Evolutionary conservation across 1,139 yeast species (phyloP), one percentile per base, ranked within the genome.

Genomic region (Taphrina sp.): DNA sequence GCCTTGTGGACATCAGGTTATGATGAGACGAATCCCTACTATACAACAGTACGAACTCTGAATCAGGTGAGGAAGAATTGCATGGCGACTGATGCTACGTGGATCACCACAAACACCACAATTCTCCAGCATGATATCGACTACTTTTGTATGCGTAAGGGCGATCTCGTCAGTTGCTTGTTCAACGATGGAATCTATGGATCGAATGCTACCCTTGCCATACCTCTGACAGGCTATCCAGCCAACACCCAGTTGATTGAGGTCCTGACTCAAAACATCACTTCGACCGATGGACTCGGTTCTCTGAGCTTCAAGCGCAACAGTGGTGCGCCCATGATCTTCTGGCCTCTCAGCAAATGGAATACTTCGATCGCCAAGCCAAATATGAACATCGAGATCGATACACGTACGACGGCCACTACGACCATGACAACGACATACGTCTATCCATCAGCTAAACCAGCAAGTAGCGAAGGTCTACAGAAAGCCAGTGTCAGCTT

Each of bases 1-100:
- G 56, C 60, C 4, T 41, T 59, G 20, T 59, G 60, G 60, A 20
- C 58, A 1, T 44, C 61, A 10, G 47, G 41, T 3, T 59, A 59
- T 35, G 51, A 54, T 31, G 44, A 52, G 24, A 45, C 56, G 5
- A 49, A 39, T 17, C 59, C 58, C 2, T 55, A 46, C 42, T 59
- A 59, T 46, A 51, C 51, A 12, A 28, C 43, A 5, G 44, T 59
- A 14, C 31, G 38, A 7, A 33, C 52, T n/a, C 46, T 54, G 16
- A 58, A 58, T 23, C 33, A 31, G 4, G 35, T 59, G 35, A 51
- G 61, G 31, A 41, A 55, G 33, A 37, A 35, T 20, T 51, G 42
- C 19, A 57, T 54, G 22, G 28, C 54, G 4, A 38, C 41, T 7
- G 59, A 57, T 35, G 24, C 57, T 16, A 34, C 26, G 2, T 57